Conservation (phyloP, 208 protist genomes). For the Trypanosoma brucei region DNA sequence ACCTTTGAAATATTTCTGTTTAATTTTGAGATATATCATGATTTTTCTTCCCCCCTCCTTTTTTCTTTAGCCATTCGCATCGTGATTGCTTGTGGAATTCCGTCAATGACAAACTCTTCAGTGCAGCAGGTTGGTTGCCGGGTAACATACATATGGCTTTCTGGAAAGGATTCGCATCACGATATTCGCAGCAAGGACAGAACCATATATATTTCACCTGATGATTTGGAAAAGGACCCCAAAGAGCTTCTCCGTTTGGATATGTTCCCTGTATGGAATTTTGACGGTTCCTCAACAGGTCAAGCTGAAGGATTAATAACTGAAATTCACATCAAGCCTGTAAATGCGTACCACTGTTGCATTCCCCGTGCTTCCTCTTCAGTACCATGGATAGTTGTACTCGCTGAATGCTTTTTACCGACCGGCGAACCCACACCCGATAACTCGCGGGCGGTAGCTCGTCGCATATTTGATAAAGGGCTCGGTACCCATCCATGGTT, state of each 20-base stretch:
- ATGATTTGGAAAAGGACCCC: conserved; percentile 48
- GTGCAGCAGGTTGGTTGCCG: conserved; percentile 14
- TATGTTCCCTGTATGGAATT: conserved; percentile 96
- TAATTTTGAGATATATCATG: neutral
- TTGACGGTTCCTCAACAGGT: conserved; percentile 92
- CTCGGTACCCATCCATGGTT: conserved; percentile 81
- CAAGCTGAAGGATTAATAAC: conserved; percentile 72
- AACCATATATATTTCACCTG: conserved; percentile 63
- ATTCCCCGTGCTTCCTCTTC: conserved; percentile 62
- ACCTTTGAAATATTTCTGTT: neutral
- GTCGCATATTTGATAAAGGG: conserved; percentile 77
- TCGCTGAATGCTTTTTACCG: conserved; percentile 92
- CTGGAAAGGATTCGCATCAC: conserved; percentile 72
- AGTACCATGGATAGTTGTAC: conserved; percentile 84
- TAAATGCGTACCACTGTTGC: conserved; percentile 74
- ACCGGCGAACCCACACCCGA: conserved; percentile 85
- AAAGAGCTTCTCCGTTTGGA: conserved; percentile 65
- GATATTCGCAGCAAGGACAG: conserved; percentile 86
- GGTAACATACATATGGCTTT: conserved; percentile 87
- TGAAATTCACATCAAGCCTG: conserved; percentile 87
- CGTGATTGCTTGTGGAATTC: neutral
- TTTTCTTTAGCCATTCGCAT: neutral
- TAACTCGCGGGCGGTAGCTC: conserved; percentile 88
- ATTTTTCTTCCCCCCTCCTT: neutral
- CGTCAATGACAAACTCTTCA: neutral